Evolutionary conservation across 225 moss, liverwort and hornwort genomes (phyloP).

Genomic region (Marchantia polymorpha): DNA sequence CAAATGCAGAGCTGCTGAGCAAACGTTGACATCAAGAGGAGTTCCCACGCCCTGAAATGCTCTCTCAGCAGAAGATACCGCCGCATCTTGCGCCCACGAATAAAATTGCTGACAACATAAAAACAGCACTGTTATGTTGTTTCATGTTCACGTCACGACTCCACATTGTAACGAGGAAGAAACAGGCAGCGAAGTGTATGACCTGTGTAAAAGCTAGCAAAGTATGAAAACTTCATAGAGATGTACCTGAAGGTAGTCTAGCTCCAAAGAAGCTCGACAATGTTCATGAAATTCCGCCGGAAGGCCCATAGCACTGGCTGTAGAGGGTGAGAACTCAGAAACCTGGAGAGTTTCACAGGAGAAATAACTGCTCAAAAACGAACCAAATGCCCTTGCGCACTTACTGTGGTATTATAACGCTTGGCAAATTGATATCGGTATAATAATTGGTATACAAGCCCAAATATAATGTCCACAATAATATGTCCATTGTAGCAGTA

Average conservation of each 20-base stretch:
- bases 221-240: background rate
- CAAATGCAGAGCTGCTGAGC: slow-evolving; percentile 86
- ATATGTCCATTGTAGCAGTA: too few relatives aligned
- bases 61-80: slow-evolving; percentile 81
- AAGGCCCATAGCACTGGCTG: slow-evolving; percentile 98
- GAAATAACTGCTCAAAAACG: too few relatives aligned
- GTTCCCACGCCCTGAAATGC: slow-evolving; percentile 80
- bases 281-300: slow-evolving; percentile 99
- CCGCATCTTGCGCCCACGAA: slow-evolving; percentile 94
- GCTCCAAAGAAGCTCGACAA: slow-evolving; percentile 92
- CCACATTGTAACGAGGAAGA: background rate
- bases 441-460: too few relatives aligned
- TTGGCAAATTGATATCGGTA: too few relatives aligned
- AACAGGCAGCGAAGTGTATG: background rate
- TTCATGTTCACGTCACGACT: background rate
- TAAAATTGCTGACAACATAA: slow-evolving; percentile 75
- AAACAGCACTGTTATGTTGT: background rate
- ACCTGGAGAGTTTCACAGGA: slow-evolving; percentile 27
- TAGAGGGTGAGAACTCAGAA: slow-evolving; percentile 97
- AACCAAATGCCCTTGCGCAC: too few relatives aligned
- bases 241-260: slow-evolving; percentile 86
- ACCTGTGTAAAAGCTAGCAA: background rate
- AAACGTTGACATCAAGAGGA: slow-evolving; percentile 72
- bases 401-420: too few relatives aligned
- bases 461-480: too few relatives aligned